Conservation (phyloP, 2,329 filamentous ascomycete species). For the Pyrenophora tritici-repentis region DNA sequence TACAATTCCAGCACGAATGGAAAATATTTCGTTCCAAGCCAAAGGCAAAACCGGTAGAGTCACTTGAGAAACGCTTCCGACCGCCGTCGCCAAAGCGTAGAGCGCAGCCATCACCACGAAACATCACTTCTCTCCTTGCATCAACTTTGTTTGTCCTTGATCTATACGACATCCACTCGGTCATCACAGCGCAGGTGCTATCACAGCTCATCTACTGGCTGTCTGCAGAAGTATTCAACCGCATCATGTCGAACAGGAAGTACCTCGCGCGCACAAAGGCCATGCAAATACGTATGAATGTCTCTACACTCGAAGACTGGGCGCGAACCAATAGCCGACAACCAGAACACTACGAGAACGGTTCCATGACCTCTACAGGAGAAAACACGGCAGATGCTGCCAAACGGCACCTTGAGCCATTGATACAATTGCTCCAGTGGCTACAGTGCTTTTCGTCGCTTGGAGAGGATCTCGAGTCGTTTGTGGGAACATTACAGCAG, state of each 20-base stretch:
- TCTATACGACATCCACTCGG: slow-evolving; percentile 97
- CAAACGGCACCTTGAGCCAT: slow-evolving; percentile 81
- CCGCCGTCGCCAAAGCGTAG: slow-evolving; percentile 92
- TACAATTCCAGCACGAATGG: slow-evolving; percentile 98
- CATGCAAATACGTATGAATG: slow-evolving; percentile 99
- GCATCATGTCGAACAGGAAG: slow-evolving; percentile 93
- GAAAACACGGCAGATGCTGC: slow-evolving; percentile 86
- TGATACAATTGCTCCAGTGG: slow-evolving; percentile 96
- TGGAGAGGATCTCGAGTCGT: slow-evolving; percentile 84
- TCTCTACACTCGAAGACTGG: slow-evolving; percentile 95
- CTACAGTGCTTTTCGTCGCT: slow-evolving; percentile 96
- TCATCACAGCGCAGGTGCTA: slow-evolving; percentile 89
- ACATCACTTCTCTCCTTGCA: slow-evolving; percentile 92
- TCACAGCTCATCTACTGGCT: slow-evolving; percentile 96
- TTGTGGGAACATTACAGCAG: slow-evolving; percentile 88
- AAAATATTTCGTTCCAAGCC: slow-evolving; percentile 92
- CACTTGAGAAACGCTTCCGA: slow-evolving; percentile 84
- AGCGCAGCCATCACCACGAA: slow-evolving; percentile 89
- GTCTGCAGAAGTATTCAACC: slow-evolving; percentile 93
- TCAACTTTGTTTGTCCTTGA: slow-evolving; percentile 97
- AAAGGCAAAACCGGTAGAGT: slow-evolving; percentile 82
- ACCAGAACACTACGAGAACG: slow-evolving; percentile 93
- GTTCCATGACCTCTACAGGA: slow-evolving; percentile 81
- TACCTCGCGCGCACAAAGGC: slow-evolving; percentile 96
- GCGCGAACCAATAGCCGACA: slow-evolving; percentile 89